These are phyloP conservation scores for Simplicillium sp. DNA, from an alignment of 2,329 filamentous ascomycete species.

Conservation along the genomic window DNA sequence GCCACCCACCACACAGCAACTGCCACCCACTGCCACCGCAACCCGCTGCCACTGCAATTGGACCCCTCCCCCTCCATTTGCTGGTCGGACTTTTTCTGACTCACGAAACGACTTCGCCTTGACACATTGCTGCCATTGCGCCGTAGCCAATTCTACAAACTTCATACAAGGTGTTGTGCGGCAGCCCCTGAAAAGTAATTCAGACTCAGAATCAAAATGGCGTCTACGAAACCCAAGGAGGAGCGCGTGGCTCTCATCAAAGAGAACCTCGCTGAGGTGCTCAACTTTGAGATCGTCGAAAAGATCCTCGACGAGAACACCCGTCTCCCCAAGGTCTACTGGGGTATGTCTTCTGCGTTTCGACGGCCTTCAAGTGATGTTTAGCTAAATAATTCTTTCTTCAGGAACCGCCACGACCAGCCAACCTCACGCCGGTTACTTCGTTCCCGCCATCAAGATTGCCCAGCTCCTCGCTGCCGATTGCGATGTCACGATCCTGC, in stretches of 20 bases:
- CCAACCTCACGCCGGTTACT: conserved; percentile 83
- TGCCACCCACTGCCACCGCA: too few species aligned
- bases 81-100: too few species aligned
- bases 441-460: conserved; percentile 81
- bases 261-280: conserved; percentile 70
- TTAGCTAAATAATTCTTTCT: conserved; percentile 2
- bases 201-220: too few species aligned
- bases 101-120: too few species aligned
- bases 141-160: too few species aligned
- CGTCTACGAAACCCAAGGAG: conserved; percentile 20
- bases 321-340: conserved; percentile 66
- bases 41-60: too few species aligned
- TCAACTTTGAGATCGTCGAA: conserved; percentile 79
- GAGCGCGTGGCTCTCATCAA: conserved; percentile 69
- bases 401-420: conserved; percentile 74
- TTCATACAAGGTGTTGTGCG: too few species aligned
- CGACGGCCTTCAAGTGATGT: background rate
- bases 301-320: conserved; percentile 60
- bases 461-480: conserved; percentile 79
- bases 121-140: too few species aligned
- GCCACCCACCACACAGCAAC: too few species aligned
- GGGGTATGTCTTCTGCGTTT: conserved; percentile 42
- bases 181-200: too few species aligned
- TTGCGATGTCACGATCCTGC: conserved; percentile 71
- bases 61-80: too few species aligned